Evolutionary conservation across 345 rosid genomes (phyloP).

Genomic region (Hirschfeldia incana): DNA sequence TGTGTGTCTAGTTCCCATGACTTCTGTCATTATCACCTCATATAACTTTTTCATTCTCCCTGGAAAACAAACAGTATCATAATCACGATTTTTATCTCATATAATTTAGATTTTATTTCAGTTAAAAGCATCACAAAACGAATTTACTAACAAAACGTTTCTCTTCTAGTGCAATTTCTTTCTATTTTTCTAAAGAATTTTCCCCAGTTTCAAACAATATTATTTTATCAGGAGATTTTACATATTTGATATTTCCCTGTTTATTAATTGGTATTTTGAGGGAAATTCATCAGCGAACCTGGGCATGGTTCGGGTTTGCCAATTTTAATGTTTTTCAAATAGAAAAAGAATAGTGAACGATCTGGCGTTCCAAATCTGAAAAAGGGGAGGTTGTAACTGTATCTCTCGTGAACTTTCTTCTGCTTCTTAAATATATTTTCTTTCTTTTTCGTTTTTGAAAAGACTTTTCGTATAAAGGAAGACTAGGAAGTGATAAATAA

Average conservation of each 20-base stretch:
- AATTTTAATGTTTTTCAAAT: not conserved
- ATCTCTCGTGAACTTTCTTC: constrained; percentile 15
- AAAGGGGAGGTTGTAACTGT: constrained; percentile 28
- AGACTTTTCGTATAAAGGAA: constrained; percentile 5
- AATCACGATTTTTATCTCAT: not conserved
- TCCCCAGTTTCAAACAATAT: not conserved
- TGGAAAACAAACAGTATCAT: not conserved
- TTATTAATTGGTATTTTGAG: not conserved
- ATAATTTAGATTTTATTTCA: not conserved
- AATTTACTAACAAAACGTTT: not conserved
- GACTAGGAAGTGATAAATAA: not conserved
- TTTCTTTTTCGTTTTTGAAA: not conserved
- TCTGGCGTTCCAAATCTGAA: constrained; percentile 8
- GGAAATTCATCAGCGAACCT: constrained; percentile 27
- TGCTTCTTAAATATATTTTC: not conserved
- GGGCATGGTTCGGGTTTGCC: constrained; percentile 10
- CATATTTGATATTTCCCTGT: not conserved
- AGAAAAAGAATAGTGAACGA: not conserved
- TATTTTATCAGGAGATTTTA: not conserved
- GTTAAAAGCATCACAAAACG: not conserved
- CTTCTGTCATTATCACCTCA: constrained; percentile 31
- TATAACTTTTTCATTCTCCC: not conserved
- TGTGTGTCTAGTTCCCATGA: not conserved
- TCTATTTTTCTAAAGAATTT: not conserved
- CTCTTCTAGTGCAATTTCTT: not conserved